Evolutionary conservation across 768 basidiomycete species (phyloP), one percentile per base, ranked within the genome.

Genomic region (Boletus subparvulus): DNA sequence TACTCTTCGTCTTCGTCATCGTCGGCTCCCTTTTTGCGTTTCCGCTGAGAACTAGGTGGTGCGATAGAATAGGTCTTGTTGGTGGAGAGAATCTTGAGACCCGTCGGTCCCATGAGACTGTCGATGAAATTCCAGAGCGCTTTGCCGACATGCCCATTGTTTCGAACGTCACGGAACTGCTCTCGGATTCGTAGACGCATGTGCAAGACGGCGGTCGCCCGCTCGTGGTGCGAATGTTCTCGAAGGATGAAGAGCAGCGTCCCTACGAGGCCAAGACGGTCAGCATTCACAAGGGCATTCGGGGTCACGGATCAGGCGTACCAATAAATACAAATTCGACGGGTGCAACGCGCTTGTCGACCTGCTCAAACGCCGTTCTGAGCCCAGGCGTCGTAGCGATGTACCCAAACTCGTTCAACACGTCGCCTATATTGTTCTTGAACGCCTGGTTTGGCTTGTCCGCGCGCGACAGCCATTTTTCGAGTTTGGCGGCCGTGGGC

Each of bases 251-350:
- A 88, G 13, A 92, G 75, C 13, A 90, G 68, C 21, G 91, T 83
- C 54, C 89, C 91, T 92, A 52, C 24, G n/a, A 24, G 40, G 24
- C n/a, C 6, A 39, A 41, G 40, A 16, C 9, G 4, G 11, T 50
- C 36, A 58, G 47, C n/a, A 53, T 43, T 37, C 16, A 24, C 42
- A 19, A 39, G 37, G 24, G 26, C 35, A 4, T 44, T 37, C 30
- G 26, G 57, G 17, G 28, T 26, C 21, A 37, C 35, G 21, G 11
- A 39, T 26, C 47, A 28, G 26, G 4, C 78, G 58, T 65, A 92
- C 92, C 89, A 41, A 91, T 84, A 69, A 88, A 92, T 33, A 92
- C 83, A 66, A 93, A 89, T 65, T 91, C 87, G 9, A 86, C 83
- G 2, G 88, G 88, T 2, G 88, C 83, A 40, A 92, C 78, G 28